phyloP scores from a whole-genome alignment of 1,139 yeast species.

The Kurtzmaniella quercitrusa region DNA sequence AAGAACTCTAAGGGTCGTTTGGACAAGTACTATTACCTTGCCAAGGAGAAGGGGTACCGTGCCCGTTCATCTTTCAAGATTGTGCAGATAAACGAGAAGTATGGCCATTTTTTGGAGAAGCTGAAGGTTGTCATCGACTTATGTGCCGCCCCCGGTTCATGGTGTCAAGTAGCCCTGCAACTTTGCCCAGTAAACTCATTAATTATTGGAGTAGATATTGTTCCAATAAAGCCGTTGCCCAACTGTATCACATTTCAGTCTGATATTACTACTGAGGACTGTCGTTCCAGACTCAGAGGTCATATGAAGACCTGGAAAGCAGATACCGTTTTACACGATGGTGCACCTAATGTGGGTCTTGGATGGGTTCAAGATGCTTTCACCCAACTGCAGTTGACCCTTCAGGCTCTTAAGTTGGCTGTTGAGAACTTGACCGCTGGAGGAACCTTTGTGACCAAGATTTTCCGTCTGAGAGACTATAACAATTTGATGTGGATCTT shows the following conservation, averaged over 20 bases:
- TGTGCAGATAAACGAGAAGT: constrained; percentile 92
- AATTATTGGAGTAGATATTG: constrained; percentile 96
- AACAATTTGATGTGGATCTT: constrained; percentile 96
- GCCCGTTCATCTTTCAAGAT: constrained; percentile 98
- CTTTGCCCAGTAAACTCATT: constrained; percentile 88
- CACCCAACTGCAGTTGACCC: constrained; percentile 92
- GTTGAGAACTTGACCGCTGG: constrained; percentile 90
- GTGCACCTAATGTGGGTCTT: constrained; percentile 99
- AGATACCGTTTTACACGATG: constrained; percentile 96
- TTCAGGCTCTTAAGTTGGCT: constrained; percentile 89
- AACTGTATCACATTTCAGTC: constrained; percentile 92
- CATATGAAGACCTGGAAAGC: constrained; percentile 99
- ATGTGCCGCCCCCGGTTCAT: constrained; percentile 99
- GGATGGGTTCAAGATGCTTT: constrained; percentile 99
- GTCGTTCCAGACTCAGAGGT: constrained; percentile 89
- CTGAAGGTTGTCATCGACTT: constrained; percentile 97
- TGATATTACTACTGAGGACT: constrained; percentile 96
- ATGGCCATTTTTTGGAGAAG: constrained; percentile 89
- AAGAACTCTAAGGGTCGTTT: constrained; percentile 98
- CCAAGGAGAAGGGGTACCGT: constrained; percentile 96
- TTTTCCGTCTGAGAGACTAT: constrained; percentile 96
- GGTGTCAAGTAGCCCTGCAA: constrained; percentile 98
- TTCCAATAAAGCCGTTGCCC: constrained; percentile 91
- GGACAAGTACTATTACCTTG: constrained; percentile 92
- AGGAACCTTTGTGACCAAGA: constrained; percentile 95